These are phyloP conservation scores for Parachaetomium inaequale DNA, from an alignment of 495 filamentous ascomycete genomes.

Conservation along the genomic window DNA sequence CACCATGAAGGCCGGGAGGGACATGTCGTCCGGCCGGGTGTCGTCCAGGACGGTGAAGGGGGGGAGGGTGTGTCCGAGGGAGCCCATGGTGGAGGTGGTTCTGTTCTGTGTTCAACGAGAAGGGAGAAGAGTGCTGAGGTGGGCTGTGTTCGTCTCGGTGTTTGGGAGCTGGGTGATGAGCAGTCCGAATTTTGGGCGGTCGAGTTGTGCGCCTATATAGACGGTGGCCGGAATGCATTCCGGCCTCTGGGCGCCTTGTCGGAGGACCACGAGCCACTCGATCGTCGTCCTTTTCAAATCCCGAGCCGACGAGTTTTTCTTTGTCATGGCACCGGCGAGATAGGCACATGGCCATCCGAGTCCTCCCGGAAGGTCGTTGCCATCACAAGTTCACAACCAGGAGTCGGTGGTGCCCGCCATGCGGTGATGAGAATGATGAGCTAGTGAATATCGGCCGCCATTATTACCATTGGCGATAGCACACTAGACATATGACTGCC, in stretches of 20 bases:
- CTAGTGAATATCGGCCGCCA: too few relatives aligned
- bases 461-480: too few relatives aligned
- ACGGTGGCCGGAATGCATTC: slow-evolving; percentile 60
- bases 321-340: slow-evolving; percentile 25
- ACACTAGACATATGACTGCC: too few relatives aligned
- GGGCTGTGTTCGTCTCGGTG: background rate
- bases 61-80: slow-evolving; percentile 27
- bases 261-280: slow-evolving; percentile 3
- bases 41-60: slow-evolving; percentile 40
- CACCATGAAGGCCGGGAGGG: slow-evolving; percentile 80
- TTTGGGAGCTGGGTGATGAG: background rate
- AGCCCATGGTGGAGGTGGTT: slow-evolving; percentile 34
- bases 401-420: too few relatives aligned
- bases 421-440: too few relatives aligned
- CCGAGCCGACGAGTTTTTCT: slow-evolving; percentile 22
- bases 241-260: slow-evolving; percentile 42
- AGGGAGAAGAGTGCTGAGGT: background rate
- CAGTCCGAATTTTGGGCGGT: slow-evolving; percentile 26
- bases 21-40: slow-evolving; percentile 39
- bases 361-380: background rate
- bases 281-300: background rate
- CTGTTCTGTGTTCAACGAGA: background rate
- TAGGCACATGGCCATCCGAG: background rate
- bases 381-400: too few relatives aligned
- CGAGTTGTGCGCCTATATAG: slow-evolving; percentile 49